Conservation (phyloP, 2,329 filamentous ascomycete species). For the Pseudocercospora crystallina region DNA sequence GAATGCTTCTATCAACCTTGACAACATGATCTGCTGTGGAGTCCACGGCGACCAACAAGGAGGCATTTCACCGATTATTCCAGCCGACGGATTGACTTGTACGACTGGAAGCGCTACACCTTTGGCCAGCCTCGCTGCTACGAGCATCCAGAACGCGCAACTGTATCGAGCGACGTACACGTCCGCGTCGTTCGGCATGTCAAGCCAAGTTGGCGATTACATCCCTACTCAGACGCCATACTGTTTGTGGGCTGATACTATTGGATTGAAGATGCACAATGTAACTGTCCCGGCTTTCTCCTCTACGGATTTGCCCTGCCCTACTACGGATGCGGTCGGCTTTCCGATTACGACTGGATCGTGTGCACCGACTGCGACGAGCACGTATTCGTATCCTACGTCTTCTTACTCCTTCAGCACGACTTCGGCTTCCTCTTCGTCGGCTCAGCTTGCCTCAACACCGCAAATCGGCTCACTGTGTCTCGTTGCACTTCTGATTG, state of each 20-base stretch:
- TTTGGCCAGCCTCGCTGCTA: constrained; percentile 23
- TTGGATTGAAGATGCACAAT: constrained; percentile 17
- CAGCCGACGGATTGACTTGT: constrained; percentile 4
- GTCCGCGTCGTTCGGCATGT: constrained; percentile 5
- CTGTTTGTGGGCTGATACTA: constrained; percentile 23
- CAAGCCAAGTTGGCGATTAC: constrained; percentile 10
- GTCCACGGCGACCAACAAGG: constrained; percentile 13
- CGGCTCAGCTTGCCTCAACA: neutral
- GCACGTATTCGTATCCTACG: neutral
- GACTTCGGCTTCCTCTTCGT: neutral
- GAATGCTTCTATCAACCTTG: constrained; percentile 6
- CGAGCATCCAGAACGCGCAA: constrained; percentile 22
- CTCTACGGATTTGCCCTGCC: constrained; percentile 3
- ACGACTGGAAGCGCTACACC: constrained; percentile 17
- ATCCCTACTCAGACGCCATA: constrained; percentile 17
- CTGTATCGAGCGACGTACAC: constrained; percentile 17
- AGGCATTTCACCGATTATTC: constrained; percentile 10
- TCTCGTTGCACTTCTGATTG: neutral
- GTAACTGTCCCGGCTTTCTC: constrained; percentile 20
- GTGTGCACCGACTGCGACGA: neutral
- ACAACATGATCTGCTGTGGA: constrained; percentile 18
- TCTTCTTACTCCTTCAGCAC: neutral
- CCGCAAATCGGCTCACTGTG: neutral
- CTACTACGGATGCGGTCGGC: constrained; percentile 1
- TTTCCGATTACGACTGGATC: constrained; percentile 3